Conservation (phyloP, 352 stramenopile species). For the Poterioochromonas sp. region DNA sequence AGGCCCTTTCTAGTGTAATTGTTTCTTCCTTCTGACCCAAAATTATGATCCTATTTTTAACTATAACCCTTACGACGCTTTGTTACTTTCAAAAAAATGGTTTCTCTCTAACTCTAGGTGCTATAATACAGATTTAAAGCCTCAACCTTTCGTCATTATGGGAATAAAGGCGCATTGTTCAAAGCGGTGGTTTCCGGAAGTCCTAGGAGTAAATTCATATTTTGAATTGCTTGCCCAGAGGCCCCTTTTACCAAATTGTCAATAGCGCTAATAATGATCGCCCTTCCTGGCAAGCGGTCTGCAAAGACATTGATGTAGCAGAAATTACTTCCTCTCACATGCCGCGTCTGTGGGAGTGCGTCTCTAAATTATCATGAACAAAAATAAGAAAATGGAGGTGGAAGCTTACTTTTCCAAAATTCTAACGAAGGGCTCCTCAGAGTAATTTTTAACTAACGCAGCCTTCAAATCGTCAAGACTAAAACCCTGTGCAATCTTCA, state of each 20-base stretch:
- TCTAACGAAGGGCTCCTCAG: constrained; percentile 66
- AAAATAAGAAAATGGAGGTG: neutral
- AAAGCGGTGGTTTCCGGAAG: constrained; percentile 60
- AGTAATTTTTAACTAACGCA: constrained; percentile 67
- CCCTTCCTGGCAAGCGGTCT: constrained; percentile 64
- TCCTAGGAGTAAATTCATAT: constrained; percentile 83
- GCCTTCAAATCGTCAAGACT: constrained; percentile 61
- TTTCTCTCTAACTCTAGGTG: too few species aligned
- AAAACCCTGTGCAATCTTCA: constrained; percentile 46
- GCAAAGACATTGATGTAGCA: constrained; percentile 62
- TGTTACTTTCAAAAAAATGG: too few species aligned
- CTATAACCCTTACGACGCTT: too few species aligned
- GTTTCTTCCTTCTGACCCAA: too few species aligned
- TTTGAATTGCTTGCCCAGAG: constrained; percentile 80
- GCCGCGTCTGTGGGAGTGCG: constrained; percentile 49
- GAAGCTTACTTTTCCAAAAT: constrained; percentile 69
- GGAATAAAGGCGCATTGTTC: constrained; percentile 46
- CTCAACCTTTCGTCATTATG: too few species aligned
- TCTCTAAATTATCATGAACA: constrained; percentile 46
- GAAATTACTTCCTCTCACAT: constrained; percentile 48
- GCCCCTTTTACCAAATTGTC: constrained; percentile 87
- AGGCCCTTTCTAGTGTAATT: too few species aligned
- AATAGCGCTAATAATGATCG: constrained; percentile 64
- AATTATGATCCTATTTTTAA: too few species aligned
- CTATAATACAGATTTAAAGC: too few species aligned